A percentile compares a stretch with the other conserved stretches of the same genome.
Conservation (phyloP, 495 filamentous ascomycete genomes). For the Podospora pseudocomata region DNA sequence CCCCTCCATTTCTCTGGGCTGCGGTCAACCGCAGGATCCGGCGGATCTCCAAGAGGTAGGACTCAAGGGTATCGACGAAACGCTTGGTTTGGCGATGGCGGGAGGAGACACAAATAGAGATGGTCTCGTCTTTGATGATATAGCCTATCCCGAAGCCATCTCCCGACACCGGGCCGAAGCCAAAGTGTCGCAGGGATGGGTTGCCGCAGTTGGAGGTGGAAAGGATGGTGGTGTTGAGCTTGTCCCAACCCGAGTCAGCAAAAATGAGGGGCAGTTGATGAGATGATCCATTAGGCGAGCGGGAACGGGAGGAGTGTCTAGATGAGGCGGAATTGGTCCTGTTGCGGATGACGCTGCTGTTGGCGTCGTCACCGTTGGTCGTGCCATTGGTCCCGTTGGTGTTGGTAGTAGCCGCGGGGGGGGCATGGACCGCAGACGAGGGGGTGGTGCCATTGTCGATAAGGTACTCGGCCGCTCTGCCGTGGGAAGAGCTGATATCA, state of each 20-base stretch:
- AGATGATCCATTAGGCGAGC: not conserved
- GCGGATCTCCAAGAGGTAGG: constrained; percentile 84
- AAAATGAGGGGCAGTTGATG: constrained; percentile 72
- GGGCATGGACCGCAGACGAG: constrained; percentile 33
- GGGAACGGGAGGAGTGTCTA: constrained; percentile 33
- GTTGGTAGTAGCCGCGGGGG: constrained; percentile 27
- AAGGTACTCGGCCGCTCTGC: constrained; percentile 42
- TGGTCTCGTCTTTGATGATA: constrained; percentile 94
- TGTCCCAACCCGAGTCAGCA: constrained; percentile 87
- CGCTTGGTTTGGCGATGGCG: constrained; percentile 92
- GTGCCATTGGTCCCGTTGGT: constrained; percentile 35
- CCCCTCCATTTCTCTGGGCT: constrained; percentile 38
- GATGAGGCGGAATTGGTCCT: constrained; percentile 30
- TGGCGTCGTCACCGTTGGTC: constrained; percentile 21
- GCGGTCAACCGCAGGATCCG: constrained; percentile 66
- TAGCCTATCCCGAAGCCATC: constrained; percentile 98
- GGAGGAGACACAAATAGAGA: constrained; percentile 86
- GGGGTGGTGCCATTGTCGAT: constrained; percentile 23
- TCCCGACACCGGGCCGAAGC: constrained; percentile 89
- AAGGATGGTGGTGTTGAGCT: constrained; percentile 88
- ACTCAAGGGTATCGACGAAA: constrained; percentile 83
- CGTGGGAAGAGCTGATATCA: constrained; percentile 51
- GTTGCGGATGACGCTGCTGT: constrained; percentile 13
- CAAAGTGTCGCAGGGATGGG: constrained; percentile 92
- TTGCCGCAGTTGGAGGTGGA: constrained; percentile 99